Conservation (phyloP, 2,329 filamentous ascomycete genomes). For the Sporothrix protearum region DNA sequence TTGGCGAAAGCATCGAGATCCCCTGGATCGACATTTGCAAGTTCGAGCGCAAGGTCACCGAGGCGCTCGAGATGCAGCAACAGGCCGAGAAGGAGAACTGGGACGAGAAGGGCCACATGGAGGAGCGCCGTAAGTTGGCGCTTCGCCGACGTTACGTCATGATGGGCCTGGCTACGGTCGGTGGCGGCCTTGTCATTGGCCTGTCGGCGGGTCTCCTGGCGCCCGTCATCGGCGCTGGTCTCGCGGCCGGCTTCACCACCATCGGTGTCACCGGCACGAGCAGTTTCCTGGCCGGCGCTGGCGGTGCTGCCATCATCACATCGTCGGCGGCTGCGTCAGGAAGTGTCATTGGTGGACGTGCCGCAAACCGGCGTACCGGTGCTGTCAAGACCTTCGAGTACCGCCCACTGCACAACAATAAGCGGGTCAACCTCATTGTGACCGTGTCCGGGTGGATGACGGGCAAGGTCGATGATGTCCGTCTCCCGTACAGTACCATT, state of each 20-base stretch:
- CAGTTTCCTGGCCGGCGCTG: slow-evolving; percentile 84
- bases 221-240: slow-evolving; percentile 87
- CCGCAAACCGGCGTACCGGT: slow-evolving; percentile 82
- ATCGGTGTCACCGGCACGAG: slow-evolving; percentile 88
- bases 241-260: slow-evolving; percentile 91
- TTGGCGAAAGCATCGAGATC: slow-evolving; percentile 76
- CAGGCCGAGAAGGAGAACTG: slow-evolving; percentile 91
- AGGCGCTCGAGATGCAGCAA: slow-evolving; percentile 97
- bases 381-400: slow-evolving; percentile 97
- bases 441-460: slow-evolving; percentile 98
- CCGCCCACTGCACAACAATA: slow-evolving; percentile 94
- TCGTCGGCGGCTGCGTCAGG: slow-evolving; percentile 83
- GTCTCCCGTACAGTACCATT: slow-evolving; percentile 90
- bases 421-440: slow-evolving; percentile 90
- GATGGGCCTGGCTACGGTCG: slow-evolving; percentile 95
- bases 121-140: slow-evolving; percentile 74
- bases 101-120: slow-evolving; percentile 95
- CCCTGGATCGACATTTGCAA: slow-evolving; percentile 90
- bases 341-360: slow-evolving; percentile 77
- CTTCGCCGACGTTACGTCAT: slow-evolving; percentile 82
- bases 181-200: slow-evolving; percentile 90
- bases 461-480: slow-evolving; percentile 93
- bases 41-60: slow-evolving; percentile 95
- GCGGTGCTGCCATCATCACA: slow-evolving; percentile 90
- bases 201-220: slow-evolving; percentile 88